Percentiles rank a stretch among this genome's conserved stretches.
phyloP scores from a whole-genome alignment of 1,284 basidiomycete species.

The Anthracocystis panici-leucophaei region DNA sequence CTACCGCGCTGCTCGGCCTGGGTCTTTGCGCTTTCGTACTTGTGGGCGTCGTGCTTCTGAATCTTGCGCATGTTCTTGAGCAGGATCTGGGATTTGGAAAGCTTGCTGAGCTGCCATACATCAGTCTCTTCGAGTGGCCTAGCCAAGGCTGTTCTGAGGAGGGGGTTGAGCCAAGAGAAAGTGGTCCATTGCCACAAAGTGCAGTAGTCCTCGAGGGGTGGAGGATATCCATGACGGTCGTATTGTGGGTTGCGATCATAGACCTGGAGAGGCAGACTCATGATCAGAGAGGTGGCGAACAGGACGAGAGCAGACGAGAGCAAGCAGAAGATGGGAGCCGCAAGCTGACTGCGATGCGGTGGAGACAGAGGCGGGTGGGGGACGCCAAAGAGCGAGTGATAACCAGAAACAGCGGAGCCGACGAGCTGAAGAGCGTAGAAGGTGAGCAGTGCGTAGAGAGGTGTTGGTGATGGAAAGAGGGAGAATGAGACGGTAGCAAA shows the following conservation, averaged over 20 bases:
- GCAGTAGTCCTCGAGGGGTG: slow-evolving; percentile 79
- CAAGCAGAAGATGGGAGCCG: slow-evolving; percentile 23
- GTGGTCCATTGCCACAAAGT: slow-evolving; percentile 82
- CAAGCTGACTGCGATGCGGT: slow-evolving; percentile 17
- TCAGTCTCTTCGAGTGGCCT: slow-evolving; percentile 50
- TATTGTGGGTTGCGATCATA: slow-evolving; percentile 34
- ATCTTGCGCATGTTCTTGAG: slow-evolving; percentile 35
- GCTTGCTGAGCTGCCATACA: slow-evolving; percentile 46
- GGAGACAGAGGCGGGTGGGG: slow-evolving; percentile 19
- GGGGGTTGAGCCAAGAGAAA: slow-evolving; percentile 78
- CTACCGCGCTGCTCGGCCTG: slow-evolving; percentile 6
- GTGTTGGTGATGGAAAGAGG: slow-evolving; percentile 30
- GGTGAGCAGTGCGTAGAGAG: slow-evolving; percentile 23
- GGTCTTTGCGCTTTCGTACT: slow-evolving; percentile 15
- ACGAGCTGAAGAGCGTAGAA: slow-evolving; percentile 22
- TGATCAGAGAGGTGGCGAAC: slow-evolving; percentile 19
- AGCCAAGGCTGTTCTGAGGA: slow-evolving; percentile 22
- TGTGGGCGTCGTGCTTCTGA: slow-evolving; percentile 9
- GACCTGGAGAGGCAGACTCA: slow-evolving; percentile 36
- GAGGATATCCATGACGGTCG: slow-evolving; percentile 58
- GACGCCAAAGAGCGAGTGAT: slow-evolving; percentile 26
- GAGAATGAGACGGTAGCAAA: slow-evolving; percentile 10
- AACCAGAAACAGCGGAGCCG: slow-evolving; percentile 14
- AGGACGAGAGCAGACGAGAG: slow-evolving; percentile 9
- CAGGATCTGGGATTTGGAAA: slow-evolving; percentile 33